Evolutionary conservation across 2,329 filamentous ascomycete genomes (phyloP), one percentile per base, ranked within the genome.

Genomic region (Gnomoniopsis sp.): DNA sequence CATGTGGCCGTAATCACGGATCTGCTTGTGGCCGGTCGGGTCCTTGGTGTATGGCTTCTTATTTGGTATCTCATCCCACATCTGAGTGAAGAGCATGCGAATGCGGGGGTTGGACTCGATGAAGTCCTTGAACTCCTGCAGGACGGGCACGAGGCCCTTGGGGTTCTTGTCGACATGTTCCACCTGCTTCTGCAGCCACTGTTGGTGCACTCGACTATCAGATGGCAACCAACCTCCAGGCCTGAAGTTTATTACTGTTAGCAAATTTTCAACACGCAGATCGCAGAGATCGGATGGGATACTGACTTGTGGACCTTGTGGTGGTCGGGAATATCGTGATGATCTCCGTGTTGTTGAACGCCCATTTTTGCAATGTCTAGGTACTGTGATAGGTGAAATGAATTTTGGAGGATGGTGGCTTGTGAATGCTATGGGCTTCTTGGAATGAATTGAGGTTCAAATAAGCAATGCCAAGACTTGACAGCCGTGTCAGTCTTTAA

Each of bases 1-100:
- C 83, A 91, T 86, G 64, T 90, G 85, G 6, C 79, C 58, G 65
- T 88, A 89, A 71, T 88, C 80, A 10, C 83, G 80, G 58, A 91
- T 82, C 71, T 88, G 85, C 36, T 75, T 78, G 55, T 79, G 75
- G 1, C 86, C 87, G 1, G 81, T 84, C 0, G 87, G 86, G 61
- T 89, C 87, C 7, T 74, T 76, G 59, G 71, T 68, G 71, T 90
- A 90, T 0, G 82, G 82, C 19, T 78, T 73, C 69, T 84, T 85
- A 34, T 69, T 68, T 0, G 88, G 87, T 21, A 90, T 76, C 71
- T 90, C 84, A 33, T 82, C 76, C 71, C 88, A 90, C 88, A 90
- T 90, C 62, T 80, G 75, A 23, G 75, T 75, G 67, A 89, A 84
- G 69, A 86, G 83, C 79, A 90, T 86, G 74, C 84, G 87, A 26